Base-by-base conservation (phyloP, 768 basidiomycete species). In the Leucogyrophana mollusca region DNA sequence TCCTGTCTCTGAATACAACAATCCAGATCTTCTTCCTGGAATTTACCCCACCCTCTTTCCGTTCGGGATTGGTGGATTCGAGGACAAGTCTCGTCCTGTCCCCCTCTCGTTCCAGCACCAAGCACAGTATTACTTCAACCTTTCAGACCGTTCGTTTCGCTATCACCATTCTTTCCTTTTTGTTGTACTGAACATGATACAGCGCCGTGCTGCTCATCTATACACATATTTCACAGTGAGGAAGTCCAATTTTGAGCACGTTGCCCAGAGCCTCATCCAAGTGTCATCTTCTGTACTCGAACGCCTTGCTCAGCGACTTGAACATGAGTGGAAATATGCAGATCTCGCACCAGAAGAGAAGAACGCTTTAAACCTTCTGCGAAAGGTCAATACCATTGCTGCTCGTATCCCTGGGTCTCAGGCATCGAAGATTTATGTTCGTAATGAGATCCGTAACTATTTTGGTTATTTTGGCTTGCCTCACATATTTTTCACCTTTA, bases 1-100 rank as follows among this genome's bases (percentile, higher is more conserved):
- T 13, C 7, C 67, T 7, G 47, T 69, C 4, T 21, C 22, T 11
- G 65, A 69, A 35, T 70, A 68, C 37, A 42, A 64, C 8, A 68
- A 70, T 53, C 59, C 62, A 8, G 33, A 46, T n/a, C 46, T 68
- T 0, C 40, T 68, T 30, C 64, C 61, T 18, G 60, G 60, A 1
- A 57, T 60, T 53, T 69, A 42, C 49, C 67, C 67, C 1, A 64
- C 56, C 2, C 36, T 69, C 0, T 69, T 56, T 47, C 67, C 66
- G 0, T 60, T 43, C 49, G 64, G 66, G 7, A 45, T 61, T 17
- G 62, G 66, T 4, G 64, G 67, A 1, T 64, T 68, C 55, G 58
- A 69, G 4, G 54, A 58, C 33, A 32, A 27, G 9, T 8, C 13
- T 13, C 42, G 59, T 2, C 3, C n/a, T 7, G 36, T 24, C 1